A percentile compares a stretch with the other conserved stretches of the same genome.
These are phyloP conservation scores for Leccinellum albellum DNA, from an alignment of 768 basidiomycete species.

Conservation along the genomic window DNA sequence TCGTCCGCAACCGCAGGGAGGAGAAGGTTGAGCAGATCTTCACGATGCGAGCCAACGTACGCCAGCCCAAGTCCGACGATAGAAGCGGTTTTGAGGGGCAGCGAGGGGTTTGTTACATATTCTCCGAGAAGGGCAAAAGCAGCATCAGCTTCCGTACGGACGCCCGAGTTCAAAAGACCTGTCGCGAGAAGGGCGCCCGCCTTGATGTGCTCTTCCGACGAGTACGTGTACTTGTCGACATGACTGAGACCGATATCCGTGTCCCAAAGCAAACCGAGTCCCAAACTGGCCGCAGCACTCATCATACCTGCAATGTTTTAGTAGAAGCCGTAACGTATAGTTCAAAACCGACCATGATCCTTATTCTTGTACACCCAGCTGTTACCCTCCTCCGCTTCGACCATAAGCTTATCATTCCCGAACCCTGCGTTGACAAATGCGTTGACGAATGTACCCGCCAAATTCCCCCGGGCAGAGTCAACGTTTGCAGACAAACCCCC, in stretches of 20 bases:
- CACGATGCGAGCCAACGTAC: constrained; percentile 89
- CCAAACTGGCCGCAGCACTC: constrained; percentile 92
- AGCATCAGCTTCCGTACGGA: constrained; percentile 90
- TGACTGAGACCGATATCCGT: constrained; percentile 90
- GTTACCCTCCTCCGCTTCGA: constrained; percentile 90
- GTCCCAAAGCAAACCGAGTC: constrained; percentile 92
- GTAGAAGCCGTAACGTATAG: neutral
- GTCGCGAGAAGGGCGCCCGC: constrained; percentile 94
- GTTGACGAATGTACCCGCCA: constrained; percentile 97
- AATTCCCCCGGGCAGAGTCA: constrained; percentile 90
- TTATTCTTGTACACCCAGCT: constrained; percentile 99
- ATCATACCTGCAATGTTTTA: constrained; percentile 68
- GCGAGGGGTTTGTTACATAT: constrained; percentile 82
- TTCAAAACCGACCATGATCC: constrained; percentile 71
- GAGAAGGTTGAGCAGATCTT: constrained; percentile 76
- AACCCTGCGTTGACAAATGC: constrained; percentile 99
- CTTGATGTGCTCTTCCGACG: constrained; percentile 95
- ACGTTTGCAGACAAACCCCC: constrained; percentile 68
- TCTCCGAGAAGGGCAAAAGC: constrained; percentile 88
- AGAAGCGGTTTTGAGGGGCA: constrained; percentile 78
- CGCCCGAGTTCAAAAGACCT: constrained; percentile 84
- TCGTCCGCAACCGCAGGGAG: constrained; percentile 83
- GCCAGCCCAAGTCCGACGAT: constrained; percentile 93
- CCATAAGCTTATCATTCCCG: constrained; percentile 98
- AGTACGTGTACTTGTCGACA: constrained; percentile 97